phyloP scores from a whole-genome alignment of 2,329 filamentous ascomycete genomes.

The Bipolaris victoriae region DNA sequence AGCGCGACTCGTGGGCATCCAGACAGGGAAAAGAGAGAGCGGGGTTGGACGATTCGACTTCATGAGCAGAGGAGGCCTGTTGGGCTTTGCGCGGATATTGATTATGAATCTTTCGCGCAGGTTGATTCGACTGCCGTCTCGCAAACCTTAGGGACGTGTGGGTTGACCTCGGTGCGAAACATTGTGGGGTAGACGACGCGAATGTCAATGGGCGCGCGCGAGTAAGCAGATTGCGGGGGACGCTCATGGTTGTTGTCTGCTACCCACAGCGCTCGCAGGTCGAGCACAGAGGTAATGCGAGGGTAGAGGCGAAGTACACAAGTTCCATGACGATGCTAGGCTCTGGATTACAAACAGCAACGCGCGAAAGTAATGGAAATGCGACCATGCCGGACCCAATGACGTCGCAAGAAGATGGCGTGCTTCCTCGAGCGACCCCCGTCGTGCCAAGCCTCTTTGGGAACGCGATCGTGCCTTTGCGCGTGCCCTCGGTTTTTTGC shows the following conservation, averaged over 20 bases:
- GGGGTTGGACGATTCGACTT: conserved; percentile 48
- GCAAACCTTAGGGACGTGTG: conserved; percentile 19
- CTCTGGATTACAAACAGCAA: conserved; percentile 22
- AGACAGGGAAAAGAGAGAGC: conserved; percentile 52
- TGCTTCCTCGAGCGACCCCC: conserved; percentile 21
- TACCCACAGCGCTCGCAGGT: conserved; percentile 2
- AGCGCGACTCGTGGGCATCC: conserved; percentile 52
- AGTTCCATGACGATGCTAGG: conserved; percentile 25
- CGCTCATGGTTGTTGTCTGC: conserved; percentile 34
- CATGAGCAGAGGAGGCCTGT: conserved; percentile 26
- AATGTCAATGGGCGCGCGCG: conserved; percentile 29
- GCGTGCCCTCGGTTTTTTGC: neutral
- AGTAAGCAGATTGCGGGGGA: conserved; percentile 37
- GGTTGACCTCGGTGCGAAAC: conserved; percentile 12
- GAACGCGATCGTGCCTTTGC: conserved; percentile 6
- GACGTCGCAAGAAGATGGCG: conserved; percentile 34
- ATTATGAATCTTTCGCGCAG: conserved; percentile 38
- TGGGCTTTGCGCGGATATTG: conserved; percentile 37
- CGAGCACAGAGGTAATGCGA: conserved; percentile 11
- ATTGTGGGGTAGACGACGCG: conserved; percentile 8
- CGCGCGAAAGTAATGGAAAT: conserved; percentile 17
- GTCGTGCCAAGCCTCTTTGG: conserved; percentile 17
- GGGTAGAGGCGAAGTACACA: conserved; percentile 10
- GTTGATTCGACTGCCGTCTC: conserved; percentile 31
- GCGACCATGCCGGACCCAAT: conserved; percentile 29